Evolutionary conservation across 495 filamentous ascomycete species (phyloP), one percentile per base, ranked within the genome.

Genomic region (Daldinia decipiens): DNA sequence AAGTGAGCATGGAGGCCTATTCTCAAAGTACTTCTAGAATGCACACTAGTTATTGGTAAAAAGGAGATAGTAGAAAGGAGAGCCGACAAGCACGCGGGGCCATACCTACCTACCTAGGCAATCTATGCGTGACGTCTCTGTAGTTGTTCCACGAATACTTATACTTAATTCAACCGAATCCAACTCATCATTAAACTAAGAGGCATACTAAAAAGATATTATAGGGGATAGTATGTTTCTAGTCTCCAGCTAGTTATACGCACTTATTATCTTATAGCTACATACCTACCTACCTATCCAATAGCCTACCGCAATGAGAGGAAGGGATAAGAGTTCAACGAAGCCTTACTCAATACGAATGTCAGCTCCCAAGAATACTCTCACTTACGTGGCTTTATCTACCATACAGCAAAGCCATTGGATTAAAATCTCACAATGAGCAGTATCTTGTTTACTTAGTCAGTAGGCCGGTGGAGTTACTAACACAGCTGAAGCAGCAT

Each of bases 321-420:
- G 26, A 29, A 53, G 7, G 5, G 50, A 9, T 51, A 58, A 32
- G 26, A 59, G 38, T 55, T 32, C 51, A 36, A 34, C 34, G 3
- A 59, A 36, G 43, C 12, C 26, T 59, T 54, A 51, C 38, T 59
- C 8, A 19, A 65, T 65, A 65, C 67, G 55, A 70, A 4, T 36
- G 43, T 55, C 38, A 65, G 60, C 61, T 21, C 32, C 31, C 61
- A 31, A 65, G 21, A 65, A 29, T n/a, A 59, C 11, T 36, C 57
- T 27, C 27, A 39, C 17, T 26, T 65, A 58, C 67, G 59, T 70
- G 60, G 43, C 67, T 29, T 53, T 26, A 59, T 45, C 59, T 36
- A 63, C 45, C 63, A 47, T n/a, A 24, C 47, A 32, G 40, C 15
- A 45, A 29, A 40, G 36, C 6, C 6, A 53, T 13, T 31, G 12